A percentile compares a stretch with the other conserved stretches of the same genome.
Conservation (phyloP, 2,329 filamentous ascomycete genomes). For the Parastagonospora avenae region DNA sequence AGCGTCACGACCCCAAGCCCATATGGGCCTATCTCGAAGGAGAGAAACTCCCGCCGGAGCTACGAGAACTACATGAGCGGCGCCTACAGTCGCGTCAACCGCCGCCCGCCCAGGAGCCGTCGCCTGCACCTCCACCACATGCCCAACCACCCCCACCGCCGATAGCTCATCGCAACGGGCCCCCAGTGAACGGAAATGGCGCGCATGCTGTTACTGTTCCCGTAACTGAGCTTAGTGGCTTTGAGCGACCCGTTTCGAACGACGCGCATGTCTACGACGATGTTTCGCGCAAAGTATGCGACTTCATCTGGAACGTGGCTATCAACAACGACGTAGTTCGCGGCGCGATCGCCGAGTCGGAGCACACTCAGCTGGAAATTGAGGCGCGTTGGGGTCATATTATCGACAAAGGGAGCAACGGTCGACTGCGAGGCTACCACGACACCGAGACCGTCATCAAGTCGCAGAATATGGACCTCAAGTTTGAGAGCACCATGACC, state of each 20-base stretch:
- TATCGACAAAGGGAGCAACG: slow-evolving; percentile 70
- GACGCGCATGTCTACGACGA: slow-evolving; percentile 72
- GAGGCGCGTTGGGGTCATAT: slow-evolving; percentile 91
- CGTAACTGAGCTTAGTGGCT: slow-evolving; percentile 34
- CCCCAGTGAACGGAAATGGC: slow-evolving; percentile 12
- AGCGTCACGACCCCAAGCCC: slow-evolving; percentile 43
- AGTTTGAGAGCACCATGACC: slow-evolving; percentile 88
- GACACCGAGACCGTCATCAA: slow-evolving; percentile 60
- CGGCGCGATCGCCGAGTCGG: slow-evolving; percentile 56
- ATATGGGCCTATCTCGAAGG: slow-evolving; percentile 44
- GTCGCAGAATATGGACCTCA: slow-evolving; percentile 26
- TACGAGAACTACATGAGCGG: slow-evolving; percentile 28
- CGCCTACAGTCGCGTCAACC: slow-evolving; percentile 30
- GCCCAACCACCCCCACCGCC: slow-evolving; percentile 20
- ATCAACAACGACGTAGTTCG: slow-evolving; percentile 67
- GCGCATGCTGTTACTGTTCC: slow-evolving; percentile 10
- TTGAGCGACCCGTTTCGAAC: slow-evolving; percentile 69
- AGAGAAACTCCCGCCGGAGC: slow-evolving; percentile 29
- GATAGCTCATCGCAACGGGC: slow-evolving; percentile 25
- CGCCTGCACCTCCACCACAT: slow-evolving; percentile 13
- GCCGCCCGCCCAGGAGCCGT: slow-evolving; percentile 17
- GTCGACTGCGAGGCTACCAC: slow-evolving; percentile 69
- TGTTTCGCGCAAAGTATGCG: slow-evolving; percentile 74
- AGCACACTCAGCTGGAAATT: slow-evolving; percentile 81
- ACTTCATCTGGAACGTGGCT: slow-evolving; percentile 78